Percentiles rank a stretch among this genome's conserved stretches.
Evolutionary conservation across 768 basidiomycete species (phyloP).

Genomic region (Trametes cubensis): DNA sequence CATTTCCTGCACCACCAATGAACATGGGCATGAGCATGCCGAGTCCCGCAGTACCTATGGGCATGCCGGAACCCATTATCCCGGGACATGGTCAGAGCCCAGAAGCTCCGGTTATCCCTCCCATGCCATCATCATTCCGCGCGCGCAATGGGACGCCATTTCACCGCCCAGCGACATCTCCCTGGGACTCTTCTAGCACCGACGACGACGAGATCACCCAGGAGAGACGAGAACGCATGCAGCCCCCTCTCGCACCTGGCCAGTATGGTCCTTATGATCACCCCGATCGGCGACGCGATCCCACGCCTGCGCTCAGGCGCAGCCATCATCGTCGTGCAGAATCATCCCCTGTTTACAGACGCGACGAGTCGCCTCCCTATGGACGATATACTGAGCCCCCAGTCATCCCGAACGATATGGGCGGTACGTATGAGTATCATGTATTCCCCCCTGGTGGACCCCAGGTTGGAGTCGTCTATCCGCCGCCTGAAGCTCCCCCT

Average conservation of each 20-base stretch:
- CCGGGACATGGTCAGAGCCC: conserved; percentile 6
- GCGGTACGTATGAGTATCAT: conserved; percentile 1
- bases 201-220: conserved; percentile 13
- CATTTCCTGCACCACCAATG: conserved; percentile 13
- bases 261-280: conserved; percentile 28
- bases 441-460: not conserved
- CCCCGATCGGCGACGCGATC: conserved; percentile 10
- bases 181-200: conserved; percentile 3
- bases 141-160: conserved; percentile 20
- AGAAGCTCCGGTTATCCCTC: conserved; percentile 25
- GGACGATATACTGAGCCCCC: not conserved
- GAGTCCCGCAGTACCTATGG: not conserved
- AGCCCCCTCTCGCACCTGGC: conserved; percentile 24
- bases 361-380: not conserved
- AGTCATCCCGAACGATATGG: conserved; percentile 2
- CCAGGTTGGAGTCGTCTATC: not conserved
- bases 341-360: conserved; percentile 12
- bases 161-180: not conserved
- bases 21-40: conserved; percentile 10
- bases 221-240: conserved; percentile 13
- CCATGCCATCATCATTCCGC: conserved; percentile 5
- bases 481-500: not conserved
- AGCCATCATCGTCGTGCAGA: conserved; percentile 16
- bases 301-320: conserved; percentile 14
- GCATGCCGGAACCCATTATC: conserved; percentile 17